Base-by-base conservation (phyloP, 148 eudicot species). In the Camellia lanceoleosa region DNA sequence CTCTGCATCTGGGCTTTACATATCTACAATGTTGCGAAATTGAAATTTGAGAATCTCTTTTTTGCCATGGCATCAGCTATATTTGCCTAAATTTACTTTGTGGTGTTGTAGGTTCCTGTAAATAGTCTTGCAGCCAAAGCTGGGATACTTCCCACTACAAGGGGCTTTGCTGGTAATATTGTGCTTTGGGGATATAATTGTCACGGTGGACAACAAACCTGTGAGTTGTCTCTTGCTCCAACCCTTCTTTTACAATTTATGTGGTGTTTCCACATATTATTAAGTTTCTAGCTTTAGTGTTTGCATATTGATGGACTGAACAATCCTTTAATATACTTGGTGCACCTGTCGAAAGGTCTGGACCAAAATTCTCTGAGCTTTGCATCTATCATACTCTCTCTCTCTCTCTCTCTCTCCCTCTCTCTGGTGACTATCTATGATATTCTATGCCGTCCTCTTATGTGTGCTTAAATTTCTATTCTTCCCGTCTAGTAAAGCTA, bases 91-190 rank as follows among this genome's bases (percentile, higher is more conserved):
- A 54, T 56, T 71, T 54, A 9, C 64, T 3, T 6, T n/a, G 3
- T 68, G 63, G 68, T 68, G 55, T 23, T 82, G 67, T 86, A 97
- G 99, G 98, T 97, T 80, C 94, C 98, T 60, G 86, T 68, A 82
- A 87, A 97, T 82, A 92, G 98, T 83, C 83, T 88, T 79, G 98
- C 98, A 64, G 98, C 98, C 77, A 92, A 92, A 88, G 99, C 90
- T 15, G 99, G 99, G 74, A 85, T 97, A 82, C 88, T 79, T 82
- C 92, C 99, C 71, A 97, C 97, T 20, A 82, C 95, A 71, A 91
- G 99, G 84, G 99, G 99, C 63, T 97, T 92, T 81, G 94, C 99
- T 82, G 99, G 99, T 61, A 97, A 97, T 42, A 94, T 97, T 79
- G 83, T 92, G 66, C 89, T 97, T n/a, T 20, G 99, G 99, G 15